Conservation (phyloP, 2,329 filamentous ascomycete genomes). For the Tolypocladium capitatum region DNA sequence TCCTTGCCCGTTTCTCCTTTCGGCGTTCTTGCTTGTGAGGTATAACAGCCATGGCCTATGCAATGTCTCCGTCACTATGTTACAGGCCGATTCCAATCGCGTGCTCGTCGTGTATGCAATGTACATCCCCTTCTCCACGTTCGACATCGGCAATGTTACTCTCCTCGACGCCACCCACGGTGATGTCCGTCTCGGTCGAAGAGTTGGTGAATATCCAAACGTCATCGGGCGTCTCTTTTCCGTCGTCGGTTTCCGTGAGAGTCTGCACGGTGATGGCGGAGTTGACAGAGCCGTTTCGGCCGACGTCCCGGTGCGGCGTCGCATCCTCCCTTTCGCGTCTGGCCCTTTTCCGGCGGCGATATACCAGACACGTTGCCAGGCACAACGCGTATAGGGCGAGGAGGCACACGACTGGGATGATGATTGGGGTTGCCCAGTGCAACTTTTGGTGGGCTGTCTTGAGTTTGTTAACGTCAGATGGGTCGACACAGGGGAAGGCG, state of each 20-base stretch:
- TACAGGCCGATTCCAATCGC: slow-evolving; percentile 1
- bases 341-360: slow-evolving; percentile 13
- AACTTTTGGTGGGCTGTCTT: slow-evolving; percentile 9
- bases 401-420: slow-evolving; percentile 16
- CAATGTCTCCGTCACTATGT: background rate
- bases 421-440: slow-evolving; percentile 15
- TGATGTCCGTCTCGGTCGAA: background rate
- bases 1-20: background rate
- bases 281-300: slow-evolving; percentile 10
- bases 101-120: background rate
- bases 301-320: slow-evolving; percentile 5
- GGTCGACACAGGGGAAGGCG: background rate
- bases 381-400: slow-evolving; percentile 15
- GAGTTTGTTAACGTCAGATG: slow-evolving; percentile 3
- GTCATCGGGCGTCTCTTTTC: slow-evolving; percentile 6
- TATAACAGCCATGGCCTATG: background rate
- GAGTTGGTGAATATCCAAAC: slow-evolving; percentile 3
- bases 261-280: slow-evolving; percentile 10
- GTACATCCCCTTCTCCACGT: background rate
- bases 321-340: slow-evolving; percentile 8
- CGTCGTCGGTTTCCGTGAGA: slow-evolving; percentile 6
- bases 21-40: background rate
- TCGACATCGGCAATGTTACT: background rate
- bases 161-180: background rate
- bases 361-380: slow-evolving; percentile 14